phyloP scores from a whole-genome alignment of 192 early-diverging fungal genomes.

The Radiomyces spectabilis region DNA sequence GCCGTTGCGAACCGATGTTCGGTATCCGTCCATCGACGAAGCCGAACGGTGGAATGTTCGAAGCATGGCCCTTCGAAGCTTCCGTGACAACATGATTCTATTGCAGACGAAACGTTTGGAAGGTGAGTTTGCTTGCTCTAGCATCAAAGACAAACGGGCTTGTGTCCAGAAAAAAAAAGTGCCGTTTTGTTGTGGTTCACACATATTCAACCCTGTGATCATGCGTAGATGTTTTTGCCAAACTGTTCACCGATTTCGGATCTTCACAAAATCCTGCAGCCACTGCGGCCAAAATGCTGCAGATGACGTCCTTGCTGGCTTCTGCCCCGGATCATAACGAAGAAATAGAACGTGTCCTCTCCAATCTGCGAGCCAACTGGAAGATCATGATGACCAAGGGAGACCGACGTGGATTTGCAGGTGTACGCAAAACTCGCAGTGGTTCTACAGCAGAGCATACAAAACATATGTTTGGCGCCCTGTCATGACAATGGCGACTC shows the following conservation, averaged over 20 bases:
- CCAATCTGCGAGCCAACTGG: constrained; percentile 46
- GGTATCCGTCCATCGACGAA: constrained; percentile 24
- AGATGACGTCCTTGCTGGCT: constrained; percentile 63
- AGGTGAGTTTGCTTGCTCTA: constrained; percentile 31
- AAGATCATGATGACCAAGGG: constrained; percentile 47
- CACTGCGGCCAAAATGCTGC: constrained; percentile 59
- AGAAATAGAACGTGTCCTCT: constrained; percentile 43
- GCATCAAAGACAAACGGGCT: background rate
- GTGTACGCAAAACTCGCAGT: constrained; percentile 22
- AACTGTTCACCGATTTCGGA: constrained; percentile 57
- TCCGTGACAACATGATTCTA: constrained; percentile 60
- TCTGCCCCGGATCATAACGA: constrained; percentile 41
- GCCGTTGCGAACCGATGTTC: constrained; percentile 49
- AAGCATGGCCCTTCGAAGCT: constrained; percentile 51
- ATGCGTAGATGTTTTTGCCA: constrained; percentile 50
- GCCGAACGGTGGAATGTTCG: constrained; percentile 51
- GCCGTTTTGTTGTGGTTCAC: background rate
- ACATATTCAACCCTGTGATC: background rate
- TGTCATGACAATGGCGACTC: too few relatives aligned
- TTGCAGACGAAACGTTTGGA: constrained; percentile 52
- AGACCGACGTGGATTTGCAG: constrained; percentile 47
- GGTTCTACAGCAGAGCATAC: too few relatives aligned
- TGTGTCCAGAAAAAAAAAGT: background rate
- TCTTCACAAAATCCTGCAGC: constrained; percentile 54
- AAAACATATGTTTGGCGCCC: too few relatives aligned